Evolutionary conservation across 257 asterid genomes (phyloP), one percentile per base, ranked within the genome.

Genomic region (Fraxinus americana): DNA sequence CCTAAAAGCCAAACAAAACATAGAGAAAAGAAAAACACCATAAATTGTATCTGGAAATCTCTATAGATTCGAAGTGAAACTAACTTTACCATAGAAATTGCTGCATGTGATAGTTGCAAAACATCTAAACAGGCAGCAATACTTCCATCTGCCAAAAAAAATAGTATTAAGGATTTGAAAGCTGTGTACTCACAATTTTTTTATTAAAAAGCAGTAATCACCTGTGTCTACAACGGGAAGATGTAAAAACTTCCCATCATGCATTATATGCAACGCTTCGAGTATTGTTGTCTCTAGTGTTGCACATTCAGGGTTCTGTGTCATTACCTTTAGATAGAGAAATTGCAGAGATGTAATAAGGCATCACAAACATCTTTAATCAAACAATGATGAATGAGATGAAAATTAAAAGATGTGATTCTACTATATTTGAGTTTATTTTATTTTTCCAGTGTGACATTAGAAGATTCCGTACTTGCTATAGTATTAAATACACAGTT

Each of bases 211-310:
- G 67, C 52, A 83, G 80, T 73, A 67, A 82, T 83, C 78, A 91
- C 98, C 98, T 90, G 88, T 89, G 74, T 92, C 97, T 59, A 90
- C 78, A 75, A 94, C 96, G 23, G 98, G 99, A 85, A 94, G 93
- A 85, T 94, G 97, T 72, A 94, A 84, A 66, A 94, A 94, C 78
- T 86, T 92, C 57, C 94, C 91, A 77, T 94, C 98, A 81, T 90
- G 99, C 97, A 94, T 94, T 82, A 92, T 83, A 89, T 94, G 98
- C 83, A 94, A 84, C 7, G 96, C 97, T 82, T 94, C 98, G 77
- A 94, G 98, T 78, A 94, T 92, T 70, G 96, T 87, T 57, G 92
- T 87, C 82, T 92, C 99, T 66, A 86, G 73, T 23, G 96, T 87
- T 32, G 92, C 97, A 81, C 97, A 89, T 82, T 92, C 94, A 57